phyloP scores from a whole-genome alignment of 2,329 filamentous ascomycete species.

The Colletotrichum liaoningense region DNA sequence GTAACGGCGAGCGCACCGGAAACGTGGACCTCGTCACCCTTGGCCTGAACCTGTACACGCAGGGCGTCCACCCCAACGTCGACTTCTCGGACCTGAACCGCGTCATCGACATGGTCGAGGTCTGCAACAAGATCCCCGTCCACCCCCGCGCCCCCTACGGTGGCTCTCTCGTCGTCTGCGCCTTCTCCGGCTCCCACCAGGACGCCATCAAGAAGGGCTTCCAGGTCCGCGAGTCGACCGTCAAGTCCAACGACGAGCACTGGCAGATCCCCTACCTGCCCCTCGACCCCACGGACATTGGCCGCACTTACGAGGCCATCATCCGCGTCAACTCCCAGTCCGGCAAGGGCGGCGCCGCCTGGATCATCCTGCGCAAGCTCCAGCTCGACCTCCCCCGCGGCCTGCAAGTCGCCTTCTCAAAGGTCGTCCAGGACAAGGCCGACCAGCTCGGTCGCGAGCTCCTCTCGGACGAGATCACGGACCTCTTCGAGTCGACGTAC shows the following conservation, averaged over 20 bases:
- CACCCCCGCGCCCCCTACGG: constrained; percentile 92
- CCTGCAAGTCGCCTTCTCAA: constrained; percentile 90
- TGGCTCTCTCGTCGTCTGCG: constrained; percentile 90
- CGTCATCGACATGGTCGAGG: constrained; percentile 90
- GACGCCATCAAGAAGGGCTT: constrained; percentile 97
- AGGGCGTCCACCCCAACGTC: constrained; percentile 85
- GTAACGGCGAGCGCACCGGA: constrained; percentile 92
- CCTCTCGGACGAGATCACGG: constrained; percentile 83
- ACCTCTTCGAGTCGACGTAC: constrained; percentile 90
- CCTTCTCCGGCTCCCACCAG: constrained; percentile 92
- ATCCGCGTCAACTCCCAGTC: constrained; percentile 98
- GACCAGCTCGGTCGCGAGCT: constrained; percentile 88
- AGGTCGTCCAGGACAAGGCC: constrained; percentile 84
- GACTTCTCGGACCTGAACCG: constrained; percentile 91
- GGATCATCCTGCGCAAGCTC: constrained; percentile 90
- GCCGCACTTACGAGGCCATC: constrained; percentile 96
- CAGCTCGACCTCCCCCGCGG: constrained; percentile 93
- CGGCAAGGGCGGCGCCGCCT: constrained; percentile 94
- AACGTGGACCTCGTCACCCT: constrained; percentile 96
- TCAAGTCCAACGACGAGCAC: constrained; percentile 69
- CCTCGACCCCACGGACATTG: constrained; percentile 93
- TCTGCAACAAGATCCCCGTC: constrained; percentile 93
- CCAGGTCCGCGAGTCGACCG: constrained; percentile 73
- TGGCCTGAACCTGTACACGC: constrained; percentile 93
- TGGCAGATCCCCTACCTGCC: constrained; percentile 91